A percentile compares a stretch with the other conserved stretches of the same genome.
Conservation (phyloP, 306 rosid species). For the Lotus japonicus region DNA sequence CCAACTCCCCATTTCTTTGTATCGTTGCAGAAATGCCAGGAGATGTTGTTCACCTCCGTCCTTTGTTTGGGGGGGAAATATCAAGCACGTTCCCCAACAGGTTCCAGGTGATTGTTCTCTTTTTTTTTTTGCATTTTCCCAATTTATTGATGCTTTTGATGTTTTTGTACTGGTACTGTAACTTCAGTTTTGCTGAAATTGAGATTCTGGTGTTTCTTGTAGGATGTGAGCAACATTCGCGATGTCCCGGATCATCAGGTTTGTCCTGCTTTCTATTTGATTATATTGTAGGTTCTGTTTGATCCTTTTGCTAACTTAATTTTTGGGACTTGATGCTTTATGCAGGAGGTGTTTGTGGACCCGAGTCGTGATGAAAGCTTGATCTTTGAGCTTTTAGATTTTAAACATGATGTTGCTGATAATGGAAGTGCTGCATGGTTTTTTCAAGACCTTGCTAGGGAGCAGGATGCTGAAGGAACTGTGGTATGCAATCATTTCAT, state of each 20-base stretch:
- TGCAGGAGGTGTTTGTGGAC: slow-evolving; percentile 71
- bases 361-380: slow-evolving; percentile 78
- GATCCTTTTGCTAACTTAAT: not conserved
- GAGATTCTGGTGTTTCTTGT: slow-evolving; percentile 3
- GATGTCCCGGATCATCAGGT: slow-evolving; percentile 94
- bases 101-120: slow-evolving; percentile 49
- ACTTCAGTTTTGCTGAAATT: slow-evolving; percentile 1
- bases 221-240: slow-evolving; percentile 80
- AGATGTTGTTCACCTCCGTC: slow-evolving; percentile 36
- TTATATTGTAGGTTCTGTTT: not conserved
- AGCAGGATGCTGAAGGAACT: slow-evolving; percentile 71
- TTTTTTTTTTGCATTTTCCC: not conserved
- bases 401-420: slow-evolving; percentile 63
- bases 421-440: slow-evolving; percentile 82
- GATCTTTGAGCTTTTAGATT: slow-evolving; percentile 74
- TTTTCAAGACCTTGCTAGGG: slow-evolving; percentile 84
- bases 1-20: not conserved
- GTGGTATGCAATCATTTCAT: slow-evolving; percentile 40
- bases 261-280: not conserved
- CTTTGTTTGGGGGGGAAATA: slow-evolving; percentile 65
- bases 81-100: slow-evolving; percentile 58
- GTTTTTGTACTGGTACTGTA: not conserved
- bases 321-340: slow-evolving; percentile 4
- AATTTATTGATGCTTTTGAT: not conserved
- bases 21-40: slow-evolving; percentile 33